Base-by-base conservation (phyloP, 208 protist genomes). In the Leishmania gerbilli region DNA sequence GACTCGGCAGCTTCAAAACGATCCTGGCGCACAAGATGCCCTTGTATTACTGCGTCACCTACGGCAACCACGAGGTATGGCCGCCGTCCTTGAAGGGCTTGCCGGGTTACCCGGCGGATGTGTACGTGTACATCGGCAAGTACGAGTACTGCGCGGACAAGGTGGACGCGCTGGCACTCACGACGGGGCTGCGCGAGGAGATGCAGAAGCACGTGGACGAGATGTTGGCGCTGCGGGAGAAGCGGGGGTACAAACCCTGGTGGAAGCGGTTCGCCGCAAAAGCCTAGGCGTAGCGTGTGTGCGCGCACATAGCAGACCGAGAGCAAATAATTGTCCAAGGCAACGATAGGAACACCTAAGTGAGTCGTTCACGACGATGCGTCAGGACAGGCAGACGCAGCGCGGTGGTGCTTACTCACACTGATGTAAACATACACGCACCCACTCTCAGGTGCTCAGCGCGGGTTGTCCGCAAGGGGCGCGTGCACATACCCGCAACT, bases 31-130 rank as follows among this genome's bases (percentile, higher is more conserved):
- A 95, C 85, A 85, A 90, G 53, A 65, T 95, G 27, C 77, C 86
- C 3, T 55, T 98, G 13, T 94, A 94, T 85, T 96, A 95, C 84
- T 88, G 85, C 58, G 88, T 97, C n/a, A 90, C 87, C 74, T 93
- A 88, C 77, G 93, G 92, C 79, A 97, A 90, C 77, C 83, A 96
- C 74, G 89, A 95, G 82, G 93, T 96, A 45, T 98, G 95, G 93
- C 65, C 87, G n/a, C 69, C 87, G 11, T 71, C 77, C 17, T 71
- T 91, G 65, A 88, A 90, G 45, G 88, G 87, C 69, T 62, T 95
- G 17, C 92, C 92, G 15, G 95, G 94, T 5, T 93, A 88, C 80
- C 91, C 93, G 17, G 92, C 93, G 2, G 93, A 96, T 31, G 85
- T 98, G 21, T 94, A 90, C 79, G 74, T 95, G 27, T 97, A 89